Conservation (phyloP, 2,329 filamentous ascomycete genomes). For the Pyrenochaeta sp. region DNA sequence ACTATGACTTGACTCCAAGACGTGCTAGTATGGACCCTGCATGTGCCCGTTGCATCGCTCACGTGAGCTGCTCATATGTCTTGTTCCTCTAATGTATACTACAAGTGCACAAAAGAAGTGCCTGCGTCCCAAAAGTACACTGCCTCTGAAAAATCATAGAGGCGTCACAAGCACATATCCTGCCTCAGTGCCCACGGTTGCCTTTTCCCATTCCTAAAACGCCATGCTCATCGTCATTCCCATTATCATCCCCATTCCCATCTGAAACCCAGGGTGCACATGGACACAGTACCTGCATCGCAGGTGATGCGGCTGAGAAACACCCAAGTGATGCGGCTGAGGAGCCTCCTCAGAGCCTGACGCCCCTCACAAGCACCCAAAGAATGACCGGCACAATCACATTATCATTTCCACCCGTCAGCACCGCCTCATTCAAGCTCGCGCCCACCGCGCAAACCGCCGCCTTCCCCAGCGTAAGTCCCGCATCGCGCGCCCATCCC, state of each 20-base stretch:
- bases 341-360: conserved; percentile 53
- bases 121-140: too few species aligned
- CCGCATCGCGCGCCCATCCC: conserved; percentile 28
- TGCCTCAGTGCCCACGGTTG: too few species aligned
- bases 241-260: neutral
- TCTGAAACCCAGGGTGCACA: conserved; percentile 2
- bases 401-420: conserved; percentile 98
- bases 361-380: conserved; percentile 88
- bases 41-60: too few species aligned
- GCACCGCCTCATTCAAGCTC: conserved; percentile 90
- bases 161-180: too few species aligned
- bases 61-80: too few species aligned
- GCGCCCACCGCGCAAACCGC: conserved; percentile 75
- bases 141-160: too few species aligned
- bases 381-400: conserved; percentile 92
- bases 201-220: too few species aligned
- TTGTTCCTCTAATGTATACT: too few species aligned
- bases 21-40: too few species aligned
- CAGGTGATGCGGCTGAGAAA: conserved; percentile 5
- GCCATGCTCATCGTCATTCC: too few species aligned
- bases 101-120: too few species aligned
- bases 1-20: too few species aligned
- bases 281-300: conserved; percentile 13
- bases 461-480: conserved; percentile 63
- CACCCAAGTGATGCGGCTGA: conserved; percentile 6